phyloP scores from a whole-genome alignment of 805 yeast species.

The Kodamaea sagamina region DNA sequence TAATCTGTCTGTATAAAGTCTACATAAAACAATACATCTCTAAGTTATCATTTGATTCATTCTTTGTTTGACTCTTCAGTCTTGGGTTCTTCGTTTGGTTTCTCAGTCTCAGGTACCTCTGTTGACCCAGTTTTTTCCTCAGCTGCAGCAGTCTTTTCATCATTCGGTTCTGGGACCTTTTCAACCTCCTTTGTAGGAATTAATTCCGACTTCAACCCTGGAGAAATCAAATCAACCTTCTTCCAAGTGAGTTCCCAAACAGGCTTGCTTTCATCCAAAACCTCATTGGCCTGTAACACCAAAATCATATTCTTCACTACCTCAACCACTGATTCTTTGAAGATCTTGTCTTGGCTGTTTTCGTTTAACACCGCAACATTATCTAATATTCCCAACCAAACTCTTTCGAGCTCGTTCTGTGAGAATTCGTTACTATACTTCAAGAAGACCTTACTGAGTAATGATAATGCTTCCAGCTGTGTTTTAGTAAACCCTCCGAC shows the following conservation, averaged over 20 bases:
- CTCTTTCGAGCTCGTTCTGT: slow-evolving; percentile 22
- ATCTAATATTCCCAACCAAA: slow-evolving; percentile 41
- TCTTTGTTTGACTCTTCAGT: background rate
- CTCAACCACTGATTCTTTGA: slow-evolving; percentile 38
- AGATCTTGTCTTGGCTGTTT: slow-evolving; percentile 20
- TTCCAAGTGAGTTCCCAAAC: slow-evolving; percentile 25
- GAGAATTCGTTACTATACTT: slow-evolving; percentile 32
- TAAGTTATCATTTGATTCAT: background rate
- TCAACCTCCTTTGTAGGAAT: slow-evolving; percentile 8
- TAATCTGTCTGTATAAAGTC: background rate
- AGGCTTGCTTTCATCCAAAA: slow-evolving; percentile 24
- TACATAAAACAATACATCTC: slow-evolving; percentile 6
- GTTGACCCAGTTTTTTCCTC: slow-evolving; percentile 5
- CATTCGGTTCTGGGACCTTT: no score
- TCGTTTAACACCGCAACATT: slow-evolving; percentile 31
- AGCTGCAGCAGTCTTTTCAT: no score
- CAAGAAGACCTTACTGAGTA: slow-evolving; percentile 60
- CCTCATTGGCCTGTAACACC: slow-evolving; percentile 33
- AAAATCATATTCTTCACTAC: slow-evolving; percentile 44
- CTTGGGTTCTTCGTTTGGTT: slow-evolving; percentile 4
- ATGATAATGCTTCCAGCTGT: slow-evolving; percentile 63
- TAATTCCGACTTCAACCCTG: slow-evolving; percentile 27
- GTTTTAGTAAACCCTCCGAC: slow-evolving; percentile 62
- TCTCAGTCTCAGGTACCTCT: slow-evolving; percentile 3
- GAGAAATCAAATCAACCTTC: slow-evolving; percentile 29